Percentiles rank a stretch among this genome's conserved stretches.
These are phyloP conservation scores for Fusarium sp. DNA, from an alignment of 2,329 filamentous ascomycete genomes.

Conservation along the genomic window DNA sequence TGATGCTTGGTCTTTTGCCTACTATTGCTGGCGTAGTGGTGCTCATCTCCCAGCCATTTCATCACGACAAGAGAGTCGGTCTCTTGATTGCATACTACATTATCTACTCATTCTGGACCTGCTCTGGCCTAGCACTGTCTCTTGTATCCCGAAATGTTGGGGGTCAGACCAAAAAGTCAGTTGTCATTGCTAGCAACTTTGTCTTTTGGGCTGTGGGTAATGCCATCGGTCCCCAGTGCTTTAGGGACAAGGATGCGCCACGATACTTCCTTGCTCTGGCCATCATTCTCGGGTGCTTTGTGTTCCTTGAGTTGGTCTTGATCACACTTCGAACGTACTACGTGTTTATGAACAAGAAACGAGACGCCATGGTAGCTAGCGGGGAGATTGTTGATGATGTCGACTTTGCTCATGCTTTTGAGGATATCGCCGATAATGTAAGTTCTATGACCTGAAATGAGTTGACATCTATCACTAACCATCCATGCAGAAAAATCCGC, in stretches of 20 bases:
- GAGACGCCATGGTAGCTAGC: background rate
- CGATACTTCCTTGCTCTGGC: background rate
- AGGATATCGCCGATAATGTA: background rate
- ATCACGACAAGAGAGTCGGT: slow-evolving; percentile 69
- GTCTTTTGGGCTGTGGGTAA: background rate
- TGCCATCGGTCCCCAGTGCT: background rate
- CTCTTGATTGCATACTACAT: slow-evolving; percentile 81
- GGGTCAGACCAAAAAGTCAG: background rate
- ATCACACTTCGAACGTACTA: background rate
- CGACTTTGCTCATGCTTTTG: background rate
- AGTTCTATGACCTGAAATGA: background rate
- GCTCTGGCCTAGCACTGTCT: slow-evolving; percentile 68
- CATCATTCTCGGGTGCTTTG: background rate
- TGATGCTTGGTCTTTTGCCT: slow-evolving; percentile 70
- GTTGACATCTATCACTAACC: background rate
- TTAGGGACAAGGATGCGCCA: background rate
- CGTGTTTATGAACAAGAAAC: background rate
- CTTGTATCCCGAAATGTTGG: slow-evolving; percentile 30
- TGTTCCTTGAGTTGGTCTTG: background rate
- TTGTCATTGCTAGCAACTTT: background rate
- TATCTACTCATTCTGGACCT: slow-evolving; percentile 80
- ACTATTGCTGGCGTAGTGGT: slow-evolving; percentile 77
- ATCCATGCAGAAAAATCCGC: background rate
- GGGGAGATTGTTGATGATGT: background rate
- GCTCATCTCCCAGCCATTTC: slow-evolving; percentile 75